These are phyloP conservation scores for Pulveroboletus sp. DNA, from an alignment of 768 basidiomycete species.

Conservation along the genomic window DNA sequence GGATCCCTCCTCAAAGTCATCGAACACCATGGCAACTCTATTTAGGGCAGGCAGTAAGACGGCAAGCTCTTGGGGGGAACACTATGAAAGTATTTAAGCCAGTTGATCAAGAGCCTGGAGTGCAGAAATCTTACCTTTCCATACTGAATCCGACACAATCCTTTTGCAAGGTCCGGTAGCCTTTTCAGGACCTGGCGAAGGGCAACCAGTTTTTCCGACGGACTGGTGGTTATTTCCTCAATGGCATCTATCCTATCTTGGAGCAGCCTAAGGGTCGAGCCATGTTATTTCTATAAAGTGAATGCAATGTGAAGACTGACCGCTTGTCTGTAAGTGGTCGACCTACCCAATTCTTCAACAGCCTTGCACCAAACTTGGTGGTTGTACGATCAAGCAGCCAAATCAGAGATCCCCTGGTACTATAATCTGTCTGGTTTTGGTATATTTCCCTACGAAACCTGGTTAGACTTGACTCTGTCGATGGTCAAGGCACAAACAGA, in stretches of 20 bases:
- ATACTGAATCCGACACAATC: slow-evolving; percentile 85
- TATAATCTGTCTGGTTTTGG: slow-evolving; percentile 80
- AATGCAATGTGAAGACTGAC: slow-evolving; percentile 36
- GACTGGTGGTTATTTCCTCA: slow-evolving; percentile 67
- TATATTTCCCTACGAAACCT: slow-evolving; percentile 68
- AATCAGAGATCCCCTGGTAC: slow-evolving; percentile 69
- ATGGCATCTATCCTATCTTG: slow-evolving; percentile 79
- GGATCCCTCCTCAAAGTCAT: slow-evolving; percentile 36
- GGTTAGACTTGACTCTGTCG: background rate
- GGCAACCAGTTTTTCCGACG: slow-evolving; percentile 56
- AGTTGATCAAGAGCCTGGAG: background rate
- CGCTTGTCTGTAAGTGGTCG: slow-evolving; percentile 70
- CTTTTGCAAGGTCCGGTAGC: slow-evolving; percentile 84
- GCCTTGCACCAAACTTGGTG: slow-evolving; percentile 83
- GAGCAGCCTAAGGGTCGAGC: slow-evolving; percentile 49
- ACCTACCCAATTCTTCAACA: slow-evolving; percentile 83
- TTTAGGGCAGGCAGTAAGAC: slow-evolving; percentile 71
- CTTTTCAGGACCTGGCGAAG: slow-evolving; percentile 66
- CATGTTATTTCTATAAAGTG: background rate
- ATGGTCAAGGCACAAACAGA: slow-evolving; percentile 37
- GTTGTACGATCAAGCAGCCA: slow-evolving; percentile 83
- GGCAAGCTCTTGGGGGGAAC: slow-evolving; percentile 78
- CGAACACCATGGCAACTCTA: slow-evolving; percentile 63
- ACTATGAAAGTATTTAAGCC: slow-evolving; percentile 37
- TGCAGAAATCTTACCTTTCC: slow-evolving; percentile 58